A percentile compares a stretch with the other conserved stretches of the same genome.
Conservation (phyloP, 2,329 filamentous ascomycete species). For the Bertia moriformis region DNA sequence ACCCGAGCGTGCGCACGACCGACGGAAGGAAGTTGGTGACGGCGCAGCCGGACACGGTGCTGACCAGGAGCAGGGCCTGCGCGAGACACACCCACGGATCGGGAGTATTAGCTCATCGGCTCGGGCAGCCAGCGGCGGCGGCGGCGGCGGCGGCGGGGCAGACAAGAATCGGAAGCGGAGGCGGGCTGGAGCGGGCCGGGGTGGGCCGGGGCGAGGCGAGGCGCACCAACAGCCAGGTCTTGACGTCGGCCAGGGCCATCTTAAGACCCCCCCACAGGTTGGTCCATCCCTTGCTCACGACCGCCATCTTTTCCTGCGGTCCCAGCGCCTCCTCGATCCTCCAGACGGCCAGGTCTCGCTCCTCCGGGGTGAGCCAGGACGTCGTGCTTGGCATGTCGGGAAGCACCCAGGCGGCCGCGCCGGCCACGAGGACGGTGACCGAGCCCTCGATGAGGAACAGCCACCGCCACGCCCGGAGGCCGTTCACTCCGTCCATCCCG, state of each 20-base stretch:
- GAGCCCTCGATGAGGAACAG: conserved; percentile 42
- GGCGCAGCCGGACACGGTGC: conserved; percentile 38
- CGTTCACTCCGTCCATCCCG: conserved; percentile 31
- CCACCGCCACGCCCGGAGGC: conserved; percentile 37
- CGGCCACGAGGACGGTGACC: conserved; percentile 34
- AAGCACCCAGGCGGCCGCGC: conserved; percentile 31
- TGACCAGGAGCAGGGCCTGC: conserved; percentile 40
- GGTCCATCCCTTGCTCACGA: no score
- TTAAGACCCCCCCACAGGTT: no score
- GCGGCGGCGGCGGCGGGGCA: not conserved
- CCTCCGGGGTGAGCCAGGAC: conserved; percentile 25
- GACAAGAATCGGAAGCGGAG: no score
- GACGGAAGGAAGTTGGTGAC: conserved; percentile 60
- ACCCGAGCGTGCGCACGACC: conserved; percentile 55
- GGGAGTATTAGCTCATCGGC: conserved; percentile 2
- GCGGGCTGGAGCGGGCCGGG: not conserved
- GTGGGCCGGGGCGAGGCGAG: conserved; percentile 8
- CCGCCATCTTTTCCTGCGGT: conserved; percentile 7
- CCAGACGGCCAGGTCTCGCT: conserved; percentile 26
- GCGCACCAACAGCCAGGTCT: conserved; percentile 42
- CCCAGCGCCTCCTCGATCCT: conserved; percentile 25
- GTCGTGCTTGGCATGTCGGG: conserved; percentile 42
- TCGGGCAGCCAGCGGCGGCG: not conserved
- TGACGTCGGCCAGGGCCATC: conserved; percentile 39
- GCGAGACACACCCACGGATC: no score